Base-by-base conservation (phyloP, 2,329 filamentous ascomycete species). In the Nannizziopsis arthrosporioides region DNA sequence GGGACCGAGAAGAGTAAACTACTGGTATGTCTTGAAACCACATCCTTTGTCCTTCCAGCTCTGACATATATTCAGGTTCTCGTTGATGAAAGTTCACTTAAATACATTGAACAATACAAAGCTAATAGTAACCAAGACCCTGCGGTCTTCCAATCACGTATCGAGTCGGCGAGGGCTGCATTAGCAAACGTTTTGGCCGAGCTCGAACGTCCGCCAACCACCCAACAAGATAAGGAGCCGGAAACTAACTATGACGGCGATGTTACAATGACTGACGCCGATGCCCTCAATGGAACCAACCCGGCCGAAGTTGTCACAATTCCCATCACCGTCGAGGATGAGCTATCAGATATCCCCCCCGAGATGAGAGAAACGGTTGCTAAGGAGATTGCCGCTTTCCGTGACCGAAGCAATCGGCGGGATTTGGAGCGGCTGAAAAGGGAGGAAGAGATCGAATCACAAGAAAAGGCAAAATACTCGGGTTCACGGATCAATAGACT, bases 351-450 rank as follows among this genome's bases (percentile, higher is more conserved):
- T 59, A 95, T 98, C 42, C 92, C 92, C 0, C 83, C 86, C 0
- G 92, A 96, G 62, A 93, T 94, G 87, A 82, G 92, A 18, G 92
- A 94, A 62, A 89, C 87, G 0, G 92, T 98, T 12, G 86, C 92
- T 0, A 83, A 83, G 49, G 93, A 98, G 63, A 98, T 98, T 59
- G 82, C 87, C 0, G 85, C 89, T 0, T 98, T 98, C 71, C 78
- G 92, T 55, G 92, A 98, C 56, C 78, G 90, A 15, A 95, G 90
- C 57, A 94, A 81, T 51, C 80, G 84, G 52, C 77, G 90, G 35
- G 92, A 98, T 61, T 70, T 93, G 60, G 92, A 98, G 65, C 84
- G 92, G 2, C 69, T 94, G 32, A 81, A 82, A 60, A 76, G 83
- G 39, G 92, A 98, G 65, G 92, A 98, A 63, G 90, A 96, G 62